These are phyloP conservation scores for Pythium biforme DNA, from an alignment of 352 stramenopile genomes.

Conservation along the genomic window DNA sequence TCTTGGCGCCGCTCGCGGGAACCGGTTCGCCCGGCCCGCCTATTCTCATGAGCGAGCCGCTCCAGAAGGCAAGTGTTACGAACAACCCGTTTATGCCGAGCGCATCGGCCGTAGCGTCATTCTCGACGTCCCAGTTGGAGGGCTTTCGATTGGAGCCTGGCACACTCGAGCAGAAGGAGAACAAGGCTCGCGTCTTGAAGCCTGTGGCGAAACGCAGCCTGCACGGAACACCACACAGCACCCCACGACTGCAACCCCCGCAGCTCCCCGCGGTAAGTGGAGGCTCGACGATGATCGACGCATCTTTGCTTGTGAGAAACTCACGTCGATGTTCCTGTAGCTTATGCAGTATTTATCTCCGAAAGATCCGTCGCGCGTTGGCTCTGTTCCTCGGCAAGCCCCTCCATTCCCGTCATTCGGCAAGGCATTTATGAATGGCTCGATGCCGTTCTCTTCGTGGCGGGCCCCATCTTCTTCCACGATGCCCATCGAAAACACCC, in stretches of 20 bases:
- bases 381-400: not conserved
- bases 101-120: constrained; percentile 6
- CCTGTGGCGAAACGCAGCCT: constrained; percentile 25
- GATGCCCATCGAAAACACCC: not conserved
- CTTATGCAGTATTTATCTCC: constrained; percentile 20
- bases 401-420: constrained; percentile 4
- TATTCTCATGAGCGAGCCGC: constrained; percentile 16
- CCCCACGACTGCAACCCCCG: constrained; percentile 19
- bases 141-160: constrained; percentile 20
- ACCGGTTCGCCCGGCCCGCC: constrained; percentile 7
- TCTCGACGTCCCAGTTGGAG: constrained; percentile 24
- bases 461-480: not conserved
- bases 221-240: constrained; percentile 18
- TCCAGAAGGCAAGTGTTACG: constrained; percentile 11
- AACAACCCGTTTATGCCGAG: constrained; percentile 10
- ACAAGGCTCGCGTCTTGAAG: constrained; percentile 29
- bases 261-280: constrained; percentile 31
- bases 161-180: constrained; percentile 34
- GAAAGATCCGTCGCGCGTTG: constrained; percentile 1
- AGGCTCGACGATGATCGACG: not conserved
- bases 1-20: constrained; percentile 8
- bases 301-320: not conserved
- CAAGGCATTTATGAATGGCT: constrained; percentile 1
- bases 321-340: not conserved
- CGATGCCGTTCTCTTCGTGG: constrained; percentile 9